Conservation (phyloP, 73 alveolate genomes). For the Symbiodinium natans region DNA sequence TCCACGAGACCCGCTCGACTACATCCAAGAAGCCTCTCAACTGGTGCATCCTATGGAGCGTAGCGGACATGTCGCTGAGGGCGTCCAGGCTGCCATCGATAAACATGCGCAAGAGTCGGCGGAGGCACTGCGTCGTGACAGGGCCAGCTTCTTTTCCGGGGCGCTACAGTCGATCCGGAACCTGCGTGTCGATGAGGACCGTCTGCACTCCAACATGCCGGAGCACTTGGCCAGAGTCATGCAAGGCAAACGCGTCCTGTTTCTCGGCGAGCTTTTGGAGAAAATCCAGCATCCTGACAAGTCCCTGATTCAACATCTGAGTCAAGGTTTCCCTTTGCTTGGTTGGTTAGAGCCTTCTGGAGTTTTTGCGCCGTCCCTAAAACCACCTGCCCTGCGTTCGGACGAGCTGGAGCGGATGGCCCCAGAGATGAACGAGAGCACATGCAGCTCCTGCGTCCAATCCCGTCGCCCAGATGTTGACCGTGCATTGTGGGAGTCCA, state of each 20-base stretch:
- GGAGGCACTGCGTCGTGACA: not conserved
- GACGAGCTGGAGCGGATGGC: not conserved
- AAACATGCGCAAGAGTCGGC: not conserved
- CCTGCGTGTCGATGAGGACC: not conserved
- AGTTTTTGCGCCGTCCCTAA: not conserved
- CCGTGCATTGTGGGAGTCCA: not conserved
- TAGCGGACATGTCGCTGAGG: not conserved
- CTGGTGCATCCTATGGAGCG: not conserved
- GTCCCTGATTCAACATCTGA: not conserved
- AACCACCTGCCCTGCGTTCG: not conserved
- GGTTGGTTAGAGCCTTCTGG: not conserved
- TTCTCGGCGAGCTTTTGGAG: not conserved
- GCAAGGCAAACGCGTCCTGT: not conserved
- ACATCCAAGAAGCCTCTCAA: not conserved
- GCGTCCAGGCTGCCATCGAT: not conserved
- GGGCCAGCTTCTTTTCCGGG: not conserved
- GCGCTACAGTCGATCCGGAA: not conserved
- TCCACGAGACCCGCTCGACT: not conserved
- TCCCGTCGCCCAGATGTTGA: not conserved
- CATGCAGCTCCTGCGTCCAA: not conserved
- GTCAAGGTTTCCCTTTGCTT: not conserved
- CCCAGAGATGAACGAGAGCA: not conserved
- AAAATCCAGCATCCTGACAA: not conserved
- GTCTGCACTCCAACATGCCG: not conserved
- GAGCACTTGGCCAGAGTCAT: not conserved